Evolutionary conservation across 2,329 filamentous ascomycete species (phyloP), one percentile per base, ranked within the genome.

Genomic region (Harringtonia lauricola): DNA sequence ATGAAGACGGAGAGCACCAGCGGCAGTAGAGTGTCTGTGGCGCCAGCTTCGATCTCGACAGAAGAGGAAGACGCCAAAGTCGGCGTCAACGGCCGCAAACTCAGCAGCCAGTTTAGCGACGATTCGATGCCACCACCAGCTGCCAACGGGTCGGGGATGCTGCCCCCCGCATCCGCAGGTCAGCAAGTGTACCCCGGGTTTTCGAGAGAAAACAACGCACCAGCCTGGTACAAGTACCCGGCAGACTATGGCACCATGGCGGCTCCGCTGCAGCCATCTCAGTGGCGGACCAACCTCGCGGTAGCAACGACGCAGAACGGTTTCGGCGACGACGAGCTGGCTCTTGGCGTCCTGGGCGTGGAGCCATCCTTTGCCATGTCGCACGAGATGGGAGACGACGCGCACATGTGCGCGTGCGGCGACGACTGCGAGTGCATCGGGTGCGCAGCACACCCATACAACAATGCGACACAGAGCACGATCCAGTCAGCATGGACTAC

Each of bases 341-440:
- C n/a, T 3, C 41, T 43, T 10, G 37, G 24, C 7, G 29, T n/a
- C 3, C 14, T 39, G 4, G 13, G 40, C 10, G 5, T 45, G 17
- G 19, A 15, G 29, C 3, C 31, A 10, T 12, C 38, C 2, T 22
- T 37, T 22, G 14, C 35, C 4, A 18, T 38, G 15, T 28, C 28
- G 29, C 28, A 17, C n/a, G 33, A 17, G 17, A 24, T 10, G n/a
- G 38, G 43, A 13, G 43, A 26, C 15, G 42, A 47, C 24, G 39
- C 43, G 13, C 51, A 52, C 41, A 38, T 52, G 38, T 54, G 52
- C 40, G 36, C 40, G n/a, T 54, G 52, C 42, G 52, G 52, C 29
- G 51, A 53, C 35, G 40, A 42, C 18, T 54, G 52, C 45, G 47
- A 54, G 36, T 54, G 52, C 18, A 38, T 54, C 4, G 52, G 52